phyloP scores from a whole-genome alignment of 495 filamentous ascomycete species.

The Peziza echinospora region DNA sequence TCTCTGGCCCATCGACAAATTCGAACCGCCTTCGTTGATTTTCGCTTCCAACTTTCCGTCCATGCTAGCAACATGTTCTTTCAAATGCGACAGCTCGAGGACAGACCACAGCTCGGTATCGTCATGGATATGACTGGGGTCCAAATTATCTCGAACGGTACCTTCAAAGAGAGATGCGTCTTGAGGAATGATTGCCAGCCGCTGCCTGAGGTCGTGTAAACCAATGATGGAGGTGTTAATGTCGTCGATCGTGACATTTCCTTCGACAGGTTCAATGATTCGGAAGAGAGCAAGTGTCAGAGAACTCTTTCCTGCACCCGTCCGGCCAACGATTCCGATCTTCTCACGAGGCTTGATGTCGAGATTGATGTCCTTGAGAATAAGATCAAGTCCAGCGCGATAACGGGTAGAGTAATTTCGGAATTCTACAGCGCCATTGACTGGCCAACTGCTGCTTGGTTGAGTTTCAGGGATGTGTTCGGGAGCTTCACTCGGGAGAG shows the following conservation, averaged over 20 bases:
- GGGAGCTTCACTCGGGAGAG: constrained; percentile 80
- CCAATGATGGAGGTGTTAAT: constrained; percentile 82
- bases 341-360: constrained; percentile 92
- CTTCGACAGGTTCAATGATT: constrained; percentile 69
- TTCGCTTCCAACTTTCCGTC: constrained; percentile 70
- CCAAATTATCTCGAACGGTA: constrained; percentile 84
- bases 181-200: constrained; percentile 93
- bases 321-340: constrained; percentile 91
- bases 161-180: constrained; percentile 96
- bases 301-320: constrained; percentile 90
- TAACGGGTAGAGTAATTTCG: constrained; percentile 87
- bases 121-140: constrained; percentile 84
- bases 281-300: constrained; percentile 85
- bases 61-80: constrained; percentile 78
- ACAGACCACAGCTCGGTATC: constrained; percentile 97
- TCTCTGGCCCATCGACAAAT: constrained; percentile 71
- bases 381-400: constrained; percentile 66
- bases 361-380: constrained; percentile 77
- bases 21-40: constrained; percentile 82
- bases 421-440: constrained; percentile 74
- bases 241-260: constrained; percentile 69
- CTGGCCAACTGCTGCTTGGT: constrained; percentile 79
- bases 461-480: constrained; percentile 77
- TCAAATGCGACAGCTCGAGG: constrained; percentile 80
- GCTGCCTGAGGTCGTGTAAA: constrained; percentile 64